phyloP scores from a whole-genome alignment of 176 grass and related monocot species.

The Calamus simplicifolius region DNA sequence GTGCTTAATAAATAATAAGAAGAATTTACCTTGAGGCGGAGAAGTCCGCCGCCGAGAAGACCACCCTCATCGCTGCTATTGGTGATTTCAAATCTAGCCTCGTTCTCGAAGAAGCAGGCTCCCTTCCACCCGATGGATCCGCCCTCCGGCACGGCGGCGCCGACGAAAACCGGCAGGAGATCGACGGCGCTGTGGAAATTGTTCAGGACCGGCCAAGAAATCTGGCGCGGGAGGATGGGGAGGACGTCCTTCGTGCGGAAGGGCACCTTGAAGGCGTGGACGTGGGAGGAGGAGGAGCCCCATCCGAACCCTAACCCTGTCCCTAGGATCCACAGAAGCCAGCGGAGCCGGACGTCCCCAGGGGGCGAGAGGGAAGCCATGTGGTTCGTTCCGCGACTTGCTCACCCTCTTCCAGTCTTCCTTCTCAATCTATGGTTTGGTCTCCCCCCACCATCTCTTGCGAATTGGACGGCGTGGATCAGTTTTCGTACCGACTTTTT shows the following conservation, averaged over 20 bases:
- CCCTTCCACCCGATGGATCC: slow-evolving; percentile 44
- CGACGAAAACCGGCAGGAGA: slow-evolving; percentile 76
- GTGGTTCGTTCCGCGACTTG: no score
- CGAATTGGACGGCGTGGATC: no score
- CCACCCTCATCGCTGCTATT: slow-evolving; percentile 39
- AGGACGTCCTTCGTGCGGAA: slow-evolving; percentile 76
- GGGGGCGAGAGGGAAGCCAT: no score
- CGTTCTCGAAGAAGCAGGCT: slow-evolving; percentile 70
- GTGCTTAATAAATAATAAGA: neutral
- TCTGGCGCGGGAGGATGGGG: slow-evolving; percentile 71
- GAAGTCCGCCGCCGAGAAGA: slow-evolving; percentile 39
- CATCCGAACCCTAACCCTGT: no score
- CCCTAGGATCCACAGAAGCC: no score
- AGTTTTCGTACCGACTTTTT: no score
- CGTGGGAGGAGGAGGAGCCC: neutral
- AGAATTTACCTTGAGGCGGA: slow-evolving; percentile 59
- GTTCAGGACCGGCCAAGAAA: slow-evolving; percentile 88
- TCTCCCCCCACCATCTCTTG: no score
- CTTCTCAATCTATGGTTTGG: no score
- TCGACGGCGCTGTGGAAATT: slow-evolving; percentile 83
- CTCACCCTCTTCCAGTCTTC: no score
- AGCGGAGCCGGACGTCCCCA: no score
- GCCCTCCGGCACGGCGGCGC: slow-evolving; percentile 43
- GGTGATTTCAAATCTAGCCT: slow-evolving; percentile 65
- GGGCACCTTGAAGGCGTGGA: slow-evolving; percentile 28